A percentile compares a stretch with the other conserved stretches of the same genome.
These are phyloP conservation scores for Filobasidium floriforme DNA, from an alignment of 768 basidiomycete species.

Conservation along the genomic window DNA sequence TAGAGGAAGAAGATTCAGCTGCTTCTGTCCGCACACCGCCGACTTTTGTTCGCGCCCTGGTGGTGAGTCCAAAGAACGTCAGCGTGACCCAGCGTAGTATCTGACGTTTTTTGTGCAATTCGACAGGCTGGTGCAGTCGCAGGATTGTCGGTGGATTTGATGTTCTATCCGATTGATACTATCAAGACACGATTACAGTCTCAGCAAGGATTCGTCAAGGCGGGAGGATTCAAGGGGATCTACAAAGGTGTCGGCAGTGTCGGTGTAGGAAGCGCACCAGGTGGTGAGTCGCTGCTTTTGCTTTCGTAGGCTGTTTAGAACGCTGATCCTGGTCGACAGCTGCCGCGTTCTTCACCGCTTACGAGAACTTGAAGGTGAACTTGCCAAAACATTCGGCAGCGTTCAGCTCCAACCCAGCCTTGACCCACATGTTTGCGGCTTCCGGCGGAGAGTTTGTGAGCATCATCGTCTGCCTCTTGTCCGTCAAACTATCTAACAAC, in stretches of 20 bases:
- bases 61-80: conserved; percentile 20
- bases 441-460: conserved; percentile 55
- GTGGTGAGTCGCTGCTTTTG: conserved; percentile 54
- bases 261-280: conserved; percentile 87
- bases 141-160: conserved; percentile 83
- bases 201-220: conserved; percentile 68
- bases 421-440: conserved; percentile 57
- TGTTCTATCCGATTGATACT: conserved; percentile 96
- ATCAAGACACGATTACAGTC: conserved; percentile 93
- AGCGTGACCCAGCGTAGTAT: background rate
- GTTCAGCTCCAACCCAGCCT: conserved; percentile 47
- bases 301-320: background rate
- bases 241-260: conserved; percentile 94
- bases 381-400: conserved; percentile 56
- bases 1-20: conserved; percentile 3
- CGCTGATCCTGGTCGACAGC: conserved; percentile 50
- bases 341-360: conserved; percentile 88
- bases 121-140: conserved; percentile 68
- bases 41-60: conserved; percentile 29
- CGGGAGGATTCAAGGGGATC: conserved; percentile 82
- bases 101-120: background rate
- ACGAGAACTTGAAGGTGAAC: conserved; percentile 75
- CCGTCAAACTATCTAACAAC: background rate
- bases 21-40: conserved; percentile 23
- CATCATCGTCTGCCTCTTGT: conserved; percentile 7